Conservation (phyloP, 2,329 filamentous ascomycete genomes). For the Diaporthe velutina region DNA sequence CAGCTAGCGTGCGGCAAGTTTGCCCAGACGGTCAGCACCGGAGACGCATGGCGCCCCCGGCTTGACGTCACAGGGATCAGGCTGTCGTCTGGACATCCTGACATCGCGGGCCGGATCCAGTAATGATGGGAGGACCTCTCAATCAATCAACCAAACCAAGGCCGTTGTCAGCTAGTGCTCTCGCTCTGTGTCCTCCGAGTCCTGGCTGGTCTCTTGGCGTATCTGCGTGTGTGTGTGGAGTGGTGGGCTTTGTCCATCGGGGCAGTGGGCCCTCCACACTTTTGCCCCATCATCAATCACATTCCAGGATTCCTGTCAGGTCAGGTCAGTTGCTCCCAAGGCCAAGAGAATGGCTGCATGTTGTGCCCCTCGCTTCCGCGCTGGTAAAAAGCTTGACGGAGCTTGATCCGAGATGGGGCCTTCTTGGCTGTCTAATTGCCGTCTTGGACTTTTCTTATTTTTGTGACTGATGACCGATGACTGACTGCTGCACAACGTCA, state of each 20-base stretch:
- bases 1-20: neutral
- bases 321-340: neutral
- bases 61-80: slow-evolving; percentile 17
- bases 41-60: neutral
- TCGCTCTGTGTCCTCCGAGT: neutral
- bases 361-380: neutral
- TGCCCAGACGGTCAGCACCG: neutral
- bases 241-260: neutral
- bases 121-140: neutral
- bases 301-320: slow-evolving; percentile 2
- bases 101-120: neutral
- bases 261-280: neutral
- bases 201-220: neutral
- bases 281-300: slow-evolving; percentile 17
- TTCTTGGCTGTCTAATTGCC: slow-evolving; percentile 14
- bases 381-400: slow-evolving; percentile 20
- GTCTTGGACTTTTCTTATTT: slow-evolving; percentile 12
- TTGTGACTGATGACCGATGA: neutral
- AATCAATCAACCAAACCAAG: neutral
- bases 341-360: slow-evolving; percentile 24
- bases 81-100: neutral
- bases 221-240: neutral
- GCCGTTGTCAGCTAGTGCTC: neutral
- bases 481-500: neutral
- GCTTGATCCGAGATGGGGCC: slow-evolving; percentile 12